Evolutionary conservation across 2,329 filamentous ascomycete genomes (phyloP).

Genomic region (Fonsecaea pedrosoi): DNA sequence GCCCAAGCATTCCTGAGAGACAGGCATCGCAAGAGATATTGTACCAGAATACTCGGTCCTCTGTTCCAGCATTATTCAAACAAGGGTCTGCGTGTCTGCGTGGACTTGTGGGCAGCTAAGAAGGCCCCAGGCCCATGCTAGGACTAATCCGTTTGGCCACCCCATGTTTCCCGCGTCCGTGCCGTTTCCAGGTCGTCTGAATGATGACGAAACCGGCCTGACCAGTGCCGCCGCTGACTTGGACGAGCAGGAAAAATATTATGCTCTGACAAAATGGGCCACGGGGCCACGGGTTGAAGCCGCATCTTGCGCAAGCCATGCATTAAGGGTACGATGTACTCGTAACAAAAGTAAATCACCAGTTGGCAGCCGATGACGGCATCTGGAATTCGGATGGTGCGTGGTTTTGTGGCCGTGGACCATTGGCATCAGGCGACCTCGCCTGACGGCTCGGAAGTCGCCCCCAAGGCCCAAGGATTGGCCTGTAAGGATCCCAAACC

Average conservation of each 20-base stretch:
- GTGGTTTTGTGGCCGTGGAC: constrained; percentile 28
- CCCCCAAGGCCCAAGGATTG: background rate
- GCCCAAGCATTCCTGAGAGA: background rate
- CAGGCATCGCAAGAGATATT: background rate
- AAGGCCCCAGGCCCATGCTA: background rate
- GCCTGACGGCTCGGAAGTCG: constrained; percentile 15
- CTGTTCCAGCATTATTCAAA: background rate
- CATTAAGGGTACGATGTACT: background rate
- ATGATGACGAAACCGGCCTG: constrained; percentile 15
- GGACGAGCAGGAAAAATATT: background rate
- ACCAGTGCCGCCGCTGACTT: constrained; percentile 21
- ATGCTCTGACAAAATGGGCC: background rate
- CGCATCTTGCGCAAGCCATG: constrained; percentile 26
- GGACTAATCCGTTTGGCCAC: background rate
- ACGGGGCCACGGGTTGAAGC: constrained; percentile 24
- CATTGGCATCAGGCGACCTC: constrained; percentile 20
- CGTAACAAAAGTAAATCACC: background rate
- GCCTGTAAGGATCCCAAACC: constrained; percentile 18
- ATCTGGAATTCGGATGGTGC: constrained; percentile 27
- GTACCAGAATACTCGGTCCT: background rate
- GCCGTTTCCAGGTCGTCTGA: constrained; percentile 24
- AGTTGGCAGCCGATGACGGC: constrained; percentile 25
- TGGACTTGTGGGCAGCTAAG: background rate
- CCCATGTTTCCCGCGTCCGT: constrained; percentile 15
- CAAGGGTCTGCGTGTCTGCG: background rate